phyloP scores from a whole-genome alignment of 2,329 filamentous ascomycete genomes.

The Aureobasidium leucospermi region DNA sequence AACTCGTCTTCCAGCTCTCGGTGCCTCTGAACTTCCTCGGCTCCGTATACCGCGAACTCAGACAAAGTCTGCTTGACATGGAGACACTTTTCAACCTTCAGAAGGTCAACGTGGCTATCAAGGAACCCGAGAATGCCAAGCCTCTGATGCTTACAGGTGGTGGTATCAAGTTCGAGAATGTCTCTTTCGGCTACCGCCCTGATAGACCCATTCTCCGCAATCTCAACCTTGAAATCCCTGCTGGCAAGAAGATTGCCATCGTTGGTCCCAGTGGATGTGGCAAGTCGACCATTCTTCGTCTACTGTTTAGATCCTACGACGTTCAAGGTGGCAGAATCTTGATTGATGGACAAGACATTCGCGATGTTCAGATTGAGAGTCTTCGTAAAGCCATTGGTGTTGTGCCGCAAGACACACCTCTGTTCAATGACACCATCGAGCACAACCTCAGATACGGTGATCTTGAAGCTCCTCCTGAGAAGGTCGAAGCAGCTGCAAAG shows the following conservation, averaged over 20 bases:
- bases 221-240: conserved; percentile 80
- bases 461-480: conserved; percentile 64
- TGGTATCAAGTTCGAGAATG: conserved; percentile 90
- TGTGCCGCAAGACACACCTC: conserved; percentile 90
- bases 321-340: conserved; percentile 76
- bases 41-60: conserved; percentile 92
- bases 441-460: conserved; percentile 94
- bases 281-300: conserved; percentile 84
- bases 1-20: conserved; percentile 95
- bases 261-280: conserved; percentile 94
- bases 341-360: conserved; percentile 89
- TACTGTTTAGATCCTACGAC: conserved; percentile 94
- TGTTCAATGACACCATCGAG: conserved; percentile 94
- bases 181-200: conserved; percentile 83
- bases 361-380: conserved; percentile 72
- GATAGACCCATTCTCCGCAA: conserved; percentile 83
- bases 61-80: conserved; percentile 95
- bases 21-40: conserved; percentile 96
- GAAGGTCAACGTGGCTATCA: conserved; percentile 86
- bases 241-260: conserved; percentile 90
- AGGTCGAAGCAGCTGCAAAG: conserved; percentile 69
- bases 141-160: conserved; percentile 69
- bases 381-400: conserved; percentile 83
- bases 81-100: conserved; percentile 96
- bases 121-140: conserved; percentile 67